Percentiles rank a stretch among this genome's conserved stretches.
These are phyloP conservation scores for Tolypocladium ovalisporum DNA, from an alignment of 2,329 filamentous ascomycete species.

Conservation along the genomic window DNA sequence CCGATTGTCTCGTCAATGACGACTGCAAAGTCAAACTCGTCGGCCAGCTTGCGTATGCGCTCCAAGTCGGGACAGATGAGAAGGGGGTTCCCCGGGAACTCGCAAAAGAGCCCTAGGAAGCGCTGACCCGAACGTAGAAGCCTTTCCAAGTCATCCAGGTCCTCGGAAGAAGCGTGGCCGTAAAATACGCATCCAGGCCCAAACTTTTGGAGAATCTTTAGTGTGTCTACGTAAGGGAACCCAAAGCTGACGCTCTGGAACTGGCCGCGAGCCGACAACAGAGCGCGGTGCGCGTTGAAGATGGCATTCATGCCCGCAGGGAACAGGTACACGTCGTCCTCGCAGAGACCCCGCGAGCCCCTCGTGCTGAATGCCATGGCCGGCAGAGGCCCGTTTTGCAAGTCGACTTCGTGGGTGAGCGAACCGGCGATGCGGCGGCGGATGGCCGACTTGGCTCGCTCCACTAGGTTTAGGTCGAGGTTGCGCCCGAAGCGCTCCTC, in stretches of 20 bases:
- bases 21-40: slow-evolving; percentile 77
- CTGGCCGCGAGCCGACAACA: slow-evolving; percentile 53
- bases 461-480: slow-evolving; percentile 66
- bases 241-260: slow-evolving; percentile 80
- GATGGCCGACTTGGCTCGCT: slow-evolving; percentile 77
- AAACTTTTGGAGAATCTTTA: slow-evolving; percentile 92
- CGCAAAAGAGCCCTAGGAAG: slow-evolving; percentile 79
- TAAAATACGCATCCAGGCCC: slow-evolving; percentile 85
- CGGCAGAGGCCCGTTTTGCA: slow-evolving; percentile 12
- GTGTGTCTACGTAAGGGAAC: slow-evolving; percentile 95
- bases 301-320: slow-evolving; percentile 93
- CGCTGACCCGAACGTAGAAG: slow-evolving; percentile 61
- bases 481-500: slow-evolving; percentile 94
- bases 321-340: slow-evolving; percentile 82
- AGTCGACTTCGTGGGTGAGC: slow-evolving; percentile 59
- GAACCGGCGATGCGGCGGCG: slow-evolving; percentile 80
- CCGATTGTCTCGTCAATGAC: slow-evolving; percentile 95
- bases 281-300: slow-evolving; percentile 70
- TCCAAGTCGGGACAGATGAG: slow-evolving; percentile 73
- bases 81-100: slow-evolving; percentile 89
- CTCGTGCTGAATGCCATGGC: slow-evolving; percentile 31
- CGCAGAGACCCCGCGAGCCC: slow-evolving; percentile 55
- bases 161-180: slow-evolving; percentile 63
- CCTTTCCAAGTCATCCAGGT: slow-evolving; percentile 73
- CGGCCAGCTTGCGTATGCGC: slow-evolving; percentile 70